A percentile compares a stretch with the other conserved stretches of the same genome.
These are phyloP conservation scores for Hymenochaete sp. DNA, from an alignment of 1,284 basidiomycete genomes.

Conservation along the genomic window DNA sequence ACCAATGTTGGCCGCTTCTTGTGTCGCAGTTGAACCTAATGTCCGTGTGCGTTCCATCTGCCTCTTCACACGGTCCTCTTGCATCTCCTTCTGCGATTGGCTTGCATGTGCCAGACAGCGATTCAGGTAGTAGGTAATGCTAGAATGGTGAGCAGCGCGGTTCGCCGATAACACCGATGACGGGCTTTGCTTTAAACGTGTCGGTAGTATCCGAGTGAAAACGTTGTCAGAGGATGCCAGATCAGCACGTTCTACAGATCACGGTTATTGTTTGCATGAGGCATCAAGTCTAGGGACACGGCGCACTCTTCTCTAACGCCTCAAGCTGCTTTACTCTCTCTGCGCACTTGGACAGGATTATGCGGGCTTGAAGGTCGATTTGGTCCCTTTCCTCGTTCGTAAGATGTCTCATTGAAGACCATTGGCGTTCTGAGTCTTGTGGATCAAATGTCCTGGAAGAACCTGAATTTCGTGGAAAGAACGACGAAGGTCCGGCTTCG, in stretches of 20 bases:
- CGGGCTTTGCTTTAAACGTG: slow-evolving; percentile 53
- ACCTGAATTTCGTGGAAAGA: slow-evolving; percentile 40
- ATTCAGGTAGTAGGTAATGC: slow-evolving; percentile 80
- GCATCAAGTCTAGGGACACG: slow-evolving; percentile 14
- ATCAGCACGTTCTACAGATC: slow-evolving; percentile 51
- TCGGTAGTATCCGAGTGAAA: slow-evolving; percentile 55
- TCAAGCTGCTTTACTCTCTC: slow-evolving; percentile 83
- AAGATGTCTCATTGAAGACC: slow-evolving; percentile 63
- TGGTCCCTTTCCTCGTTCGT: slow-evolving; percentile 84
- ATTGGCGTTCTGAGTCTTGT: slow-evolving; percentile 41
- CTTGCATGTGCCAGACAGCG: slow-evolving; percentile 70
- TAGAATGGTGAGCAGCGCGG: slow-evolving; percentile 72
- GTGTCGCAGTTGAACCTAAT: slow-evolving; percentile 63
- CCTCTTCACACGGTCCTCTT: slow-evolving; percentile 78
- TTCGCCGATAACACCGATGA: slow-evolving; percentile 56
- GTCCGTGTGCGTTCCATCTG: slow-evolving; percentile 72
- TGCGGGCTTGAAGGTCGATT: slow-evolving; percentile 80
- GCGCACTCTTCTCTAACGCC: slow-evolving; percentile 72
- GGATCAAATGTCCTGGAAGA: slow-evolving; percentile 49
- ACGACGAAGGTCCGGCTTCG: slow-evolving; percentile 45
- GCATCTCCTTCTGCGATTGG: slow-evolving; percentile 74
- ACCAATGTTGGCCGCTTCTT: slow-evolving; percentile 43
- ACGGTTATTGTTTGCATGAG: slow-evolving; percentile 11
- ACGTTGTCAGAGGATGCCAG: slow-evolving; percentile 55
- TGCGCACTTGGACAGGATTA: slow-evolving; percentile 74